A percentile compares a stretch with the other conserved stretches of the same genome.
Evolutionary conservation across 768 basidiomycete species (phyloP).

Genomic region (Kwoniella sp.): DNA sequence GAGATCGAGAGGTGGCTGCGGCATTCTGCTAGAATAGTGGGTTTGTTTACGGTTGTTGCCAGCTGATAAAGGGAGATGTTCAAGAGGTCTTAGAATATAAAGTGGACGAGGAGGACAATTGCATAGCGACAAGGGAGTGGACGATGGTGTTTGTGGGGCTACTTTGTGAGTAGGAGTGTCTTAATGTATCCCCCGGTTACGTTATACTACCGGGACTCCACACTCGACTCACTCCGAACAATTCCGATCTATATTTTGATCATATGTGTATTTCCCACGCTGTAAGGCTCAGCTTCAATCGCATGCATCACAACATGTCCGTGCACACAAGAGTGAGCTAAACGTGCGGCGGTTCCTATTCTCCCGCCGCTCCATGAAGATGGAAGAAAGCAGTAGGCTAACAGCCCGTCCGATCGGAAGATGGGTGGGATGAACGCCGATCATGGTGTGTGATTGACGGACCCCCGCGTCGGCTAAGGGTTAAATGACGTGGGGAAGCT

Average conservation of each 20-base stretch:
- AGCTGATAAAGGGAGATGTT: background rate
- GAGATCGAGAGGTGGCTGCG: conserved; percentile 53
- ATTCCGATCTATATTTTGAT: conserved; percentile 1
- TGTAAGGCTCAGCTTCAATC: no score
- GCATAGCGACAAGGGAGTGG: background rate
- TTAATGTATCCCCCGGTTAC: no score
- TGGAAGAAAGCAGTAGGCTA: no score
- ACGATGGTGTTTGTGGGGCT: background rate
- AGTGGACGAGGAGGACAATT: background rate
- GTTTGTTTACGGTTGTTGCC: background rate
- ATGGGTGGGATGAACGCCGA: background rate
- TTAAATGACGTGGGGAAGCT: background rate
- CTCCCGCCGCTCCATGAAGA: no score
- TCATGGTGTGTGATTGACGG: background rate
- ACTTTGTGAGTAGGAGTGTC: no score
- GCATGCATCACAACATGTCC: no score
- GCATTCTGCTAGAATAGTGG: conserved; percentile 38
- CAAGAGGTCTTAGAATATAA: background rate
- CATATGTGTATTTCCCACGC: background rate
- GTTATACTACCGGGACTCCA: background rate
- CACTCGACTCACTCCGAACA: conserved; percentile 2
- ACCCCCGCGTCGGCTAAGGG: background rate
- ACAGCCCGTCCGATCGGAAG: no score
- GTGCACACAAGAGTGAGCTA: no score
- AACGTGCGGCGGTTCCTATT: no score